phyloP scores from a whole-genome alignment of 352 stramenopile species.

The Lagenidium giganteum region DNA sequence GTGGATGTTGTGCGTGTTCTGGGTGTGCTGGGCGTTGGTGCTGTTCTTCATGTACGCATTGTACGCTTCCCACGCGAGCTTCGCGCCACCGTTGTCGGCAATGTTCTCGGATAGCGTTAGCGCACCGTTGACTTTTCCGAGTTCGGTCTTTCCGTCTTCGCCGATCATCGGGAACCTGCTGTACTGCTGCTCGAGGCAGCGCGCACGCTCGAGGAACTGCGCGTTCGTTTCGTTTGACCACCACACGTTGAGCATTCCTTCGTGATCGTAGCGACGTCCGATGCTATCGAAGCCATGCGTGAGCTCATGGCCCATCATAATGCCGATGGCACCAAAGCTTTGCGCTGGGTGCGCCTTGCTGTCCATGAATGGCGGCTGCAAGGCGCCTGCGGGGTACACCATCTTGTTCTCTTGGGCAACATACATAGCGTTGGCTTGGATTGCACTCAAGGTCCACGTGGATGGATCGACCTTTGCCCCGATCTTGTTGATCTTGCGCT shows the following conservation, averaged over 20 bases:
- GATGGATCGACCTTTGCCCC: slow-evolving; percentile 39
- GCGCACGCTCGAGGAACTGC: slow-evolving; percentile 55
- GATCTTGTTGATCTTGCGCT: neutral
- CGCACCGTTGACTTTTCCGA: slow-evolving; percentile 44
- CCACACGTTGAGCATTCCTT: slow-evolving; percentile 89
- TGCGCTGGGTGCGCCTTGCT: slow-evolving; percentile 57
- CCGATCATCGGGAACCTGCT: slow-evolving; percentile 33
- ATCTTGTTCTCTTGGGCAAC: slow-evolving; percentile 31
- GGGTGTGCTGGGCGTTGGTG: slow-evolving; percentile 3
- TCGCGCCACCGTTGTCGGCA: slow-evolving; percentile 52
- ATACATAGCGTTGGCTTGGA: slow-evolving; percentile 11
- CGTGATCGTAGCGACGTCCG: slow-evolving; percentile 72
- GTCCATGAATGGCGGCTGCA: slow-evolving; percentile 87
- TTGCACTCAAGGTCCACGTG: slow-evolving; percentile 83
- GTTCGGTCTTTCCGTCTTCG: slow-evolving; percentile 18
- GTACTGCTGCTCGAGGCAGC: slow-evolving; percentile 49
- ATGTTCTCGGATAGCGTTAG: slow-evolving; percentile 65
- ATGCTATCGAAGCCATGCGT: slow-evolving; percentile 92
- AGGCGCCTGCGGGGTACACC: slow-evolving; percentile 77
- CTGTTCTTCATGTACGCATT: slow-evolving; percentile 25
- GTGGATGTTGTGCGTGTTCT: neutral
- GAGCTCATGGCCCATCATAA: slow-evolving; percentile 91
- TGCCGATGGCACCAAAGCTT: slow-evolving; percentile 87
- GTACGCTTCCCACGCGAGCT: slow-evolving; percentile 45
- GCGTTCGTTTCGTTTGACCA: slow-evolving; percentile 74